A percentile compares a stretch with the other conserved stretches of the same genome.
Evolutionary conservation across 129 eudicot genomes (phyloP).

Genomic region (Lactuca sativa): DNA sequence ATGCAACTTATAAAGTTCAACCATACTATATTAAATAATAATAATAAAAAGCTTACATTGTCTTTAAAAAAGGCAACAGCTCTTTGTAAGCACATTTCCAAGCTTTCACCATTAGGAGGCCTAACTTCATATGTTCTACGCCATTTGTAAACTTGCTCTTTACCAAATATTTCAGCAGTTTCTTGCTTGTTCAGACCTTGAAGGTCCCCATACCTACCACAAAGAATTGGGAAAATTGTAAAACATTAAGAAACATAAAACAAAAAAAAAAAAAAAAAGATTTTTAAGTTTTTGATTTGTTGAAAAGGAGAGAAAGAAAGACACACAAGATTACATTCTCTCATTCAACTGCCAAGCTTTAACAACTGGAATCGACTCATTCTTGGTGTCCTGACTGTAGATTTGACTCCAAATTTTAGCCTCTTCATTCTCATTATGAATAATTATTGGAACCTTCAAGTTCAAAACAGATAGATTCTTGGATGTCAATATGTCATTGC

Average conservation of each 20-base stretch:
- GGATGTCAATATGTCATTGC: too few relatives aligned
- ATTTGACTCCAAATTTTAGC: constrained; percentile 60
- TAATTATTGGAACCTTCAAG: constrained; percentile 64
- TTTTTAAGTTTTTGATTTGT: background rate
- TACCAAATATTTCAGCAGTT: constrained; percentile 78
- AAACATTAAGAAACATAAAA: background rate
- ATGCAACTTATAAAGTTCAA: background rate
- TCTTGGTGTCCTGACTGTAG: constrained; percentile 59
- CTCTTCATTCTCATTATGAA: constrained; percentile 62
- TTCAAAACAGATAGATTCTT: constrained; percentile 7
- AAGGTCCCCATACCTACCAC: constrained; percentile 74
- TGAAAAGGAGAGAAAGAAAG: background rate
- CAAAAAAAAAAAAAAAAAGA: background rate
- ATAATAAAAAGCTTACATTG: constrained; percentile 39
- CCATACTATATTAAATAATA: background rate
- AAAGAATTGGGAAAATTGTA: constrained; percentile 1
- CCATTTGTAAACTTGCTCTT: constrained; percentile 82
- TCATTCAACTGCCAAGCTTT: constrained; percentile 89
- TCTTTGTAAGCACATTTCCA: constrained; percentile 83
- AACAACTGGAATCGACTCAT: constrained; percentile 67
- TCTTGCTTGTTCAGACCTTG: constrained; percentile 83
- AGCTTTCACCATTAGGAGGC: constrained; percentile 91
- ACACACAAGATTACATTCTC: constrained; percentile 56
- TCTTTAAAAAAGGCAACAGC: constrained; percentile 80
- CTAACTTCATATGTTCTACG: constrained; percentile 81